Evolutionary conservation across 805 yeast species (phyloP).

Genomic region (Yarrowia sp.): DNA sequence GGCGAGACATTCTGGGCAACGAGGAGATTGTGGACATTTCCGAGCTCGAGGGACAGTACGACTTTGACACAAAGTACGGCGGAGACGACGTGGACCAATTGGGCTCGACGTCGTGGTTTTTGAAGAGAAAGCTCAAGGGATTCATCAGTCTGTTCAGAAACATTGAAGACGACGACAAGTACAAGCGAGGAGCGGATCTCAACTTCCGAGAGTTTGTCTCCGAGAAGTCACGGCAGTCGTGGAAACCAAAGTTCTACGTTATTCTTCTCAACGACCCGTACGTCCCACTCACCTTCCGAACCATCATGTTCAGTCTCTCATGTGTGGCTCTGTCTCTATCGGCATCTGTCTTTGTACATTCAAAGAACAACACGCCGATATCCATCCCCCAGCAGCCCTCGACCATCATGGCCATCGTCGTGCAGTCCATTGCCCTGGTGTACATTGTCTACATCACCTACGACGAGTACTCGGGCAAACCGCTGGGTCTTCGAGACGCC

Average conservation of each 20-base stretch:
- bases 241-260: conserved; percentile 67
- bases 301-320: conserved; percentile 64
- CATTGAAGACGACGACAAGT: conserved; percentile 11
- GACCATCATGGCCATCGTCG: conserved; percentile 89
- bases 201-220: conserved; percentile 44
- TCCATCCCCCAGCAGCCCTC: conserved; percentile 78
- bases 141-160: conserved; percentile 15
- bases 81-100: conserved; percentile 20
- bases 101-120: conserved; percentile 30
- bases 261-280: conserved; percentile 77
- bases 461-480: conserved; percentile 92
- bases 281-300: conserved; percentile 77
- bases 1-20: conserved; percentile 17
- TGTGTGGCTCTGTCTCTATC: conserved; percentile 78
- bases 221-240: conserved; percentile 44
- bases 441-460: conserved; percentile 82
- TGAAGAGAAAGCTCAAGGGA: conserved; percentile 25
- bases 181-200: conserved; percentile 8
- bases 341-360: conserved; percentile 54
- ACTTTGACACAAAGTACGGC: conserved; percentile 33
- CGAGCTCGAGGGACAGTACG: conserved; percentile 32
- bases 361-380: conserved; percentile 47
- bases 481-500: conserved; percentile 88
- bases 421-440: conserved; percentile 76
- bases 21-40: conserved; percentile 37